Base-by-base conservation (phyloP, 495 filamentous ascomycete species). In the Hyaloscypha hepaticicola region DNA sequence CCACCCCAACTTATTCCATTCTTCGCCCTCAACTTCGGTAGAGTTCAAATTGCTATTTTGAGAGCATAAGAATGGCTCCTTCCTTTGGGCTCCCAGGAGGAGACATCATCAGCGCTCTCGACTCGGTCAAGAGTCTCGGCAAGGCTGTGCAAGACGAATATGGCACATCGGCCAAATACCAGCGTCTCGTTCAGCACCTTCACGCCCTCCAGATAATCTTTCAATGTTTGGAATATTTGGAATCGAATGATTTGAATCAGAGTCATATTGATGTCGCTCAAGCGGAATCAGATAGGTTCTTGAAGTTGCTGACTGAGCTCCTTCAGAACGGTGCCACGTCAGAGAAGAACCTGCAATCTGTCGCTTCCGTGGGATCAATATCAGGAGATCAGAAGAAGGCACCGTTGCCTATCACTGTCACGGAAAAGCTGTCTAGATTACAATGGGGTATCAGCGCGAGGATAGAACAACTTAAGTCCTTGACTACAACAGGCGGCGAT, bases 181-280 rank as follows among this genome's bases (percentile, higher is more conserved):
- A 63, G 21, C 66, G 61, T 22, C 65, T 74, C 16, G 22, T 74
- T 19, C 25, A 58, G 12, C 31, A 74, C 49, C 73, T 75, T 19
- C 65, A 70, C 52, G 53, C 55, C 21, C 72, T 75, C 22, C 66
- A 74, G 41, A 24, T 53, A 19, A 26, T 24, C 50, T 53, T 53
- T 16, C 50, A 53, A 14, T 28, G 26, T 28, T 4, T 53, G 16
- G 50, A 53, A 53, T 5, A 6, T 53, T 21, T 53, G 9, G 50
- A 53, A 8, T 24, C 16, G 0, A 53, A 26, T 28, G 50, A 24
- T 24, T 19, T 26, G 25, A 53, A 53, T 24, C 50, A 28, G 50
- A 53, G 50, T 19, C 19, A 25, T 24, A 27, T 52, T 9, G 14
- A 52, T 16, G 50, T 21, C 21, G 26, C 25, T 52, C 50, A 52